Evolutionary conservation across 2,329 filamentous ascomycete species (phyloP).

Genomic region (Beauveria sp.): DNA sequence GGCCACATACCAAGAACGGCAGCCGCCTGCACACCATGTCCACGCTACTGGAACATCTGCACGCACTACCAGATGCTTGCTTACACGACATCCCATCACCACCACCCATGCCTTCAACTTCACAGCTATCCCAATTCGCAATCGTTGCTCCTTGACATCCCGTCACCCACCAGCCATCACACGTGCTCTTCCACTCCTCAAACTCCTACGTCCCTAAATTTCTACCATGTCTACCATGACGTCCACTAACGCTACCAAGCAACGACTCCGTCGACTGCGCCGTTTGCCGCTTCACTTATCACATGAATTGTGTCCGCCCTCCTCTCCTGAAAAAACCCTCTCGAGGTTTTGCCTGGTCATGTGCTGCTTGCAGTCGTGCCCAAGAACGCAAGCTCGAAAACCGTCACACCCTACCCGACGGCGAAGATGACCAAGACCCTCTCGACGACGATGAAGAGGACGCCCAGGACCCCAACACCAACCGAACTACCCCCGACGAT

Average conservation of each 20-base stretch:
- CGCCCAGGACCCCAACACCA: conserved; percentile 47
- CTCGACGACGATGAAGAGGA: conserved; percentile 67
- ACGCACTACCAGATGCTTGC: conserved; percentile 9
- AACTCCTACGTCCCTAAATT: background rate
- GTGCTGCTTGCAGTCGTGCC: conserved; percentile 90
- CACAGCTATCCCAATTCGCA: no score
- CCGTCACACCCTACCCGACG: conserved; percentile 68
- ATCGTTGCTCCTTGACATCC: background rate
- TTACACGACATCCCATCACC: conserved; percentile 9
- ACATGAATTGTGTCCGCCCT: conserved; percentile 96
- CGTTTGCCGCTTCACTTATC: conserved; percentile 89
- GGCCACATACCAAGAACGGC: conserved; percentile 10
- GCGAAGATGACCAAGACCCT: conserved; percentile 57
- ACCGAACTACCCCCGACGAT: conserved; percentile 56
- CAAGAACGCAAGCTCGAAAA: conserved; percentile 90
- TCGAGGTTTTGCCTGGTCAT: conserved; percentile 96
- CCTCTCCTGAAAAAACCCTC: conserved; percentile 92
- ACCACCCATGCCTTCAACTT: background rate
- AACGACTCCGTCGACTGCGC: conserved; percentile 96
- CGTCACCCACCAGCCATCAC: background rate
- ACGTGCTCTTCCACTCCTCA: background rate
- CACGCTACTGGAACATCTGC: background rate
- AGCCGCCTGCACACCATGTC: background rate
- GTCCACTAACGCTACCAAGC: conserved; percentile 37
- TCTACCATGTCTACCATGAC: background rate